Conservation (phyloP, 192 early-diverging fungal species). For the Phycomyces blakesleeanus region DNA sequence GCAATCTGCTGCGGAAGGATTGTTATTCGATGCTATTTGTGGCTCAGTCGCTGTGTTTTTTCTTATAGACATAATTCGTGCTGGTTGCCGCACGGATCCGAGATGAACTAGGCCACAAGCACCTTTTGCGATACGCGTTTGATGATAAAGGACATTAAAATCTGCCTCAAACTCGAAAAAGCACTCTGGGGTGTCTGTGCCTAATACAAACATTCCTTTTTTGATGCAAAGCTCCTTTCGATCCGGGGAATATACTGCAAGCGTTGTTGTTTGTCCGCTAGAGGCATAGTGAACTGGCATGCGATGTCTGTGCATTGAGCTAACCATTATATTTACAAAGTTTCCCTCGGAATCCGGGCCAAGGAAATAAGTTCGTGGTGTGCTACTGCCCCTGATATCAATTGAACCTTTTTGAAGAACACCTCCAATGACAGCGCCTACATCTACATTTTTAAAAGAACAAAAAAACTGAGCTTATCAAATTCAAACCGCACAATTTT, state of each 20-base stretch:
- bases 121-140: conserved; percentile 42
- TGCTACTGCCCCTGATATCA: conserved; percentile 27
- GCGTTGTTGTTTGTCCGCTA: conserved; percentile 71
- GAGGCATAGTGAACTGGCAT: conserved; percentile 65
- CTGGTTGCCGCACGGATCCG: conserved; percentile 58
- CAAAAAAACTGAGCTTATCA: background rate
- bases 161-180: conserved; percentile 65
- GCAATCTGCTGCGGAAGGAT: conserved; percentile 11
- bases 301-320: conserved; percentile 80
- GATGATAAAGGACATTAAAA: conserved; percentile 57
- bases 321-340: conserved; percentile 66
- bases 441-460: conserved; percentile 50
- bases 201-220: conserved; percentile 57
- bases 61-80: conserved; percentile 42
- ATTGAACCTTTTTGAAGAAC: conserved; percentile 53
- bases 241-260: conserved; percentile 40
- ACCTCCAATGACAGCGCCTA: conserved; percentile 63
- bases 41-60: conserved; percentile 17
- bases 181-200: conserved; percentile 36
- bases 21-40: background rate
- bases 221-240: conserved; percentile 22
- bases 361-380: conserved; percentile 35
- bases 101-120: conserved; percentile 58
- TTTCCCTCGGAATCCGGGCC: conserved; percentile 63
- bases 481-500: background rate